A percentile compares a stretch with the other conserved stretches of the same genome.
These are phyloP conservation scores for Hypoxylon lenormandii DNA, from an alignment of 495 filamentous ascomycete genomes.

Conservation along the genomic window DNA sequence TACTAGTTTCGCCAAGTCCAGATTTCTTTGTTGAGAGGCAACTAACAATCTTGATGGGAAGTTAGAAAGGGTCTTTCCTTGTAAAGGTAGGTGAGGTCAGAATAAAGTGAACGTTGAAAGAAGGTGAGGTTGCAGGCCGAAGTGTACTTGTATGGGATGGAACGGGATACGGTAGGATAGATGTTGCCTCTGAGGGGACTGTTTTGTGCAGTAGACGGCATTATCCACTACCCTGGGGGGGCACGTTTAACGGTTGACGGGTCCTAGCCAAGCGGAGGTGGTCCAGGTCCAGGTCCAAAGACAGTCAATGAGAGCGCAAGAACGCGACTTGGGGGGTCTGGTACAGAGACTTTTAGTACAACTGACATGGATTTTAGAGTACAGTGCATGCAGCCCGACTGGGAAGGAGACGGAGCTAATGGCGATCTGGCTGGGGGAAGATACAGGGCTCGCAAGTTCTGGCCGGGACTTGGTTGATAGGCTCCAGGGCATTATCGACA, in stretches of 20 bases:
- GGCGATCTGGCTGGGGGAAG: conserved; percentile 60
- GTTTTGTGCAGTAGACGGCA: conserved; percentile 66
- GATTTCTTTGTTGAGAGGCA: conserved; percentile 38
- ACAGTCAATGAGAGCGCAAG: conserved; percentile 52
- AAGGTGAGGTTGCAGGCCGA: conserved; percentile 60
- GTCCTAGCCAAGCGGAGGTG: conserved; percentile 54
- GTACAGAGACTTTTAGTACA: conserved; percentile 57
- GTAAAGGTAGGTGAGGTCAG: conserved; percentile 55
- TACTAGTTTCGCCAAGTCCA: conserved; percentile 33
- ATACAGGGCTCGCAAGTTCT: conserved; percentile 50
- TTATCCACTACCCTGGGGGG: conserved; percentile 56
- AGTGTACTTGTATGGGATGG: conserved; percentile 65
- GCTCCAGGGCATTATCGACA: conserved; percentile 45
- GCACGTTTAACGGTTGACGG: conserved; percentile 57
- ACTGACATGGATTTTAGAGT: conserved; percentile 57
- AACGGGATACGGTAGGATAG: conserved; percentile 56
- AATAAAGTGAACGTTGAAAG: conserved; percentile 55
- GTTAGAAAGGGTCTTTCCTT: conserved; percentile 36
- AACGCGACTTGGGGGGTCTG: conserved; percentile 57
- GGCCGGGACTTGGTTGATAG: conserved; percentile 51
- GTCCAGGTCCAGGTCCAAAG: conserved; percentile 55
- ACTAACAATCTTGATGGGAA: conserved; percentile 35
- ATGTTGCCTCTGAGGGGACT: conserved; percentile 59
- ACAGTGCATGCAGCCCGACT: conserved; percentile 65
- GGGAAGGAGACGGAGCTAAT: conserved; percentile 66